Percentiles rank a stretch among this genome's conserved stretches.
Conservation (phyloP, 306 rosid species). For the Purshia tridentata region DNA sequence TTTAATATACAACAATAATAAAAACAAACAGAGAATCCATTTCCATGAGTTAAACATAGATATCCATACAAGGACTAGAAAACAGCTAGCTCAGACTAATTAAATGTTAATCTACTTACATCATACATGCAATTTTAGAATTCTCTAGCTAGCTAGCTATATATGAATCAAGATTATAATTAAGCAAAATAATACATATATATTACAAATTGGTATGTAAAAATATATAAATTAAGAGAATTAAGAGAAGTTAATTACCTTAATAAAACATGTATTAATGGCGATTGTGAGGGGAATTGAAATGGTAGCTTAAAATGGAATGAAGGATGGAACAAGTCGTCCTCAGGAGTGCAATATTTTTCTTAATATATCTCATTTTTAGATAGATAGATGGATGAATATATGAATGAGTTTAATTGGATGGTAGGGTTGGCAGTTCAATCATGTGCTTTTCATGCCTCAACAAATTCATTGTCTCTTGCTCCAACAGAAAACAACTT, state of each 20-base stretch:
- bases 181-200: too few relatives aligned
- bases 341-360: neutral
- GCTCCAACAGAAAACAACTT: slow-evolving; percentile 1
- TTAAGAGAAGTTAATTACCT: neutral
- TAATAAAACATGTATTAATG: neutral
- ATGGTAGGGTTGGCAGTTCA: slow-evolving; percentile 42
- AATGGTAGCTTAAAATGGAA: neutral
- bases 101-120: too few relatives aligned
- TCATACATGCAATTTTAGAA: too few relatives aligned
- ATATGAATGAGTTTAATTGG: neutral
- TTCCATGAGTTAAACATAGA: too few relatives aligned
- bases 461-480: slow-evolving; percentile 34
- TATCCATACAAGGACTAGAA: too few relatives aligned
- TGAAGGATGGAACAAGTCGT: neutral
- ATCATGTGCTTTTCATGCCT: slow-evolving; percentile 61
- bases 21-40: too few relatives aligned
- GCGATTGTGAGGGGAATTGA: neutral
- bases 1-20: too few relatives aligned
- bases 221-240: too few relatives aligned
- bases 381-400: neutral
- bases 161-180: too few relatives aligned
- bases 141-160: too few relatives aligned
- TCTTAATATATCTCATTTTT: neutral
- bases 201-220: too few relatives aligned
- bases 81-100: too few relatives aligned